Evolutionary conservation across 108 stramenopile species (phyloP), one percentile per base, ranked within the genome.

Genomic region (Chaetoceros tenuissimus): DNA sequence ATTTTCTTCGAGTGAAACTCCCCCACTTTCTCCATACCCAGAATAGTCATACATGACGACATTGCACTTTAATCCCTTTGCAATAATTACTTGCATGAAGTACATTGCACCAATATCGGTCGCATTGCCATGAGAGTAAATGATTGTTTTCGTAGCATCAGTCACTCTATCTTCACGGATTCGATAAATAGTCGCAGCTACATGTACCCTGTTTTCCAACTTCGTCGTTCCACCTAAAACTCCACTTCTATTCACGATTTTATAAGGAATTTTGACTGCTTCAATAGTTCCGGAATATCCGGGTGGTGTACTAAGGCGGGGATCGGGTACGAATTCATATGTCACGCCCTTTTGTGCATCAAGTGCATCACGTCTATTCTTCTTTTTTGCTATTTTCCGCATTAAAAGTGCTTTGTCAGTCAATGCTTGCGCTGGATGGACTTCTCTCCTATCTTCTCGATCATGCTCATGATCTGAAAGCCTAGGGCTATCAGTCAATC

Each of bases 101-200:
- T 73, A 74, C 85, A 92, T 91, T 40, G 87, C 87, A 17, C 94
- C 94, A 44, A 87, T 57, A 62, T 94, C 94, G 1, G 87, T 79
- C 28, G 94, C 94, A 78, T 94, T 94, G 8, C 94, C 94, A 61
- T 94, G 94, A 51, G 81, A 83, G 61, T 82, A 92, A 22, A 94
- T 75, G 20, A 92, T 80, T 0, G 85, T 87, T 53, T 80, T 87
- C 16, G 81, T 85, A 3, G 56, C 57, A 51, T 52, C 25, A 45
- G 55, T 72, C 46, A 57, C 55, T 29, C 52, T 64, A 16, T 28
- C 24, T 1, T 25, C 25, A 1, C 75, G 82, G 8, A 86, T 57
- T 47, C 68, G 55, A 50, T 87, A 91, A 8, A 91, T 55, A 31
- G 87, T 48, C 0, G 84, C 78, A 0, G 85, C 89, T 20, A 84